Evolutionary conservation across 345 rosid genomes (phyloP), one percentile per base, ranked within the genome.

Genomic region (Linum trigynum): DNA sequence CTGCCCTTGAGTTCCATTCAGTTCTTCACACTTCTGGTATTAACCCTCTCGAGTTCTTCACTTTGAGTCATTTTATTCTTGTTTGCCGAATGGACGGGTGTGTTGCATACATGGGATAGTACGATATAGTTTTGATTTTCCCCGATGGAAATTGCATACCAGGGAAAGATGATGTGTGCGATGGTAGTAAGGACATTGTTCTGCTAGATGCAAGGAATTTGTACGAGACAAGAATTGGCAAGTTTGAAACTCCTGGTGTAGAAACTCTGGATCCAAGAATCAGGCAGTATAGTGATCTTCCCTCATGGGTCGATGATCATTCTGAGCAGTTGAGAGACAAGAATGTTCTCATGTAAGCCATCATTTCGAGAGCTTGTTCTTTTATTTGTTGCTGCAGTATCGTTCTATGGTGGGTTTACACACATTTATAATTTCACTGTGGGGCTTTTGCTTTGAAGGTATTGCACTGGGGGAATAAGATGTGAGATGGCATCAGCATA

Each of bases 401-500:
- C 32, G 1, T 23, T 23, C 32, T 23, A 23, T 23, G 32, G 32
- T 23, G 32, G 32, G 0, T 23, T 23, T 23, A 23, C 32, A 23
- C 32, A 1, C 32, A 23, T 23, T 57, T 36, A 8, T 15, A 38
- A 16, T 65, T 62, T 42, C 38, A 38, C 5, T 61, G 23, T 17
- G 67, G 23, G 66, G 36, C 38, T 45, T 45, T 2, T 59, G 38
- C 59, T 38, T 63, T 77, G 36, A 64, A 90, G 99, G 99, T 94
- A 90, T 77, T 94, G 99, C 79, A 90, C 98, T 16, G 97, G 96
- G 56, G 98, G 98, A 64, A 92, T 92, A 72, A 81, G 98, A 72
- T 92, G 98, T 82, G 98, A 92, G 86, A 88, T 90, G 92, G 98
- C 97, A 36, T 94, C 95, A 15, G 96, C 99, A 15, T 94, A 90